Conservation (phyloP, 352 stramenopile genomes). For the Phytopythium oedochilum region DNA sequence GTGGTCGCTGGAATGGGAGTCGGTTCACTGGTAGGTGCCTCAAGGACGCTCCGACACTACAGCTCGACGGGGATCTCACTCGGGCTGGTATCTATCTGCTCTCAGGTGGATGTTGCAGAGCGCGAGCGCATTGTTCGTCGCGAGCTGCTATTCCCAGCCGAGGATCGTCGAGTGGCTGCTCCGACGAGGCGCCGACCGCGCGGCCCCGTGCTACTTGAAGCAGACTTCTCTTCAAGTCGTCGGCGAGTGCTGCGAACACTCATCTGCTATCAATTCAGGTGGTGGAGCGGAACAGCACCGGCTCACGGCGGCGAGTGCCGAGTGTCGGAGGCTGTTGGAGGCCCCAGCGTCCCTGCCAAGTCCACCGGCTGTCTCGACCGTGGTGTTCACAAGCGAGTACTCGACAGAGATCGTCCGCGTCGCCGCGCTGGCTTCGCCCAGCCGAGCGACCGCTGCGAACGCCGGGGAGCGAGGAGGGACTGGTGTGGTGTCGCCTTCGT, state of each 20-base stretch:
- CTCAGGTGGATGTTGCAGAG: constrained; percentile 60
- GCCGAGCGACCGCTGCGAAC: not conserved
- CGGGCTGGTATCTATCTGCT: not conserved
- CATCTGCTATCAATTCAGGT: not conserved
- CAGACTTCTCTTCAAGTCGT: constrained; percentile 43
- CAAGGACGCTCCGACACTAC: not conserved
- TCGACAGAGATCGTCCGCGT: constrained; percentile 36
- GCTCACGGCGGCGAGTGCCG: constrained; percentile 18
- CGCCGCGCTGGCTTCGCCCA: constrained; percentile 11
- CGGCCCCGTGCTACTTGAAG: constrained; percentile 42
- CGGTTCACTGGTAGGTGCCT: constrained; percentile 39
- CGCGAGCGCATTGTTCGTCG: constrained; percentile 62
- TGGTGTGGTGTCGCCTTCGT: too few relatives aligned
- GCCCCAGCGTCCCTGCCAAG: constrained; percentile 22
- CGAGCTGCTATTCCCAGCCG: constrained; percentile 50
- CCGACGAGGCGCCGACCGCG: constrained; percentile 46
- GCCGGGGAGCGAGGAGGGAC: not conserved
- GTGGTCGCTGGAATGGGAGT: constrained; percentile 67
- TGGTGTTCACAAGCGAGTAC: constrained; percentile 33
- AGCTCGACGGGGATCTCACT: not conserved
- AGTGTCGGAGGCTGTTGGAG: constrained; percentile 36
- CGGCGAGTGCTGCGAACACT: constrained; percentile 47
- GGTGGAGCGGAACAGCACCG: not conserved
- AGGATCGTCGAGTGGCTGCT: constrained; percentile 53
- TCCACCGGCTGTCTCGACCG: constrained; percentile 16